These are phyloP conservation scores for Pestalotiopsis sp. DNA, from an alignment of 2,329 filamentous ascomycete species.

Conservation along the genomic window DNA sequence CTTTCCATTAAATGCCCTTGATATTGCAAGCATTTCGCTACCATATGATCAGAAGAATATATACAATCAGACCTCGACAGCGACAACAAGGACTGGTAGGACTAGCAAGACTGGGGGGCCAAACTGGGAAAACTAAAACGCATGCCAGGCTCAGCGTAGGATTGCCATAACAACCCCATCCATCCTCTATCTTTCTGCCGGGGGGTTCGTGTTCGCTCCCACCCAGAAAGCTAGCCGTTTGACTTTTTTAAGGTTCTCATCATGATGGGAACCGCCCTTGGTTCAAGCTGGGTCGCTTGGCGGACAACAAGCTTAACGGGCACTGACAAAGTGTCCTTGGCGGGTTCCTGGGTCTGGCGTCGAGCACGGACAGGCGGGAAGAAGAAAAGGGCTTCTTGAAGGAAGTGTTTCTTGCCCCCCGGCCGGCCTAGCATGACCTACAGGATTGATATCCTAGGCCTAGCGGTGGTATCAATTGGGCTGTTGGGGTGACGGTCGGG, in stretches of 20 bases:
- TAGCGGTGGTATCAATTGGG: no score
- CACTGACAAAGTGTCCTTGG: background rate
- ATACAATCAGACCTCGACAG: background rate
- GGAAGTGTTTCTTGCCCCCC: background rate
- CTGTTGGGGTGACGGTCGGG: background rate
- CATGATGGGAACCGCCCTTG: background rate
- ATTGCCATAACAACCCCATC: background rate
- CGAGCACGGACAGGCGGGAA: background rate
- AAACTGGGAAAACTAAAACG: constrained; percentile 2
- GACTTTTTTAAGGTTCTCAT: background rate
- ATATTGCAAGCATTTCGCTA: background rate
- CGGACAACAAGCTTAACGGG: background rate
- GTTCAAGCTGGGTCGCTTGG: background rate
- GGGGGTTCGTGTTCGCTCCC: background rate
- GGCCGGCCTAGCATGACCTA: background rate
- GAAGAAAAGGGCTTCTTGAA: background rate
- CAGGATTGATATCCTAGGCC: background rate
- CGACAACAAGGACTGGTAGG: background rate
- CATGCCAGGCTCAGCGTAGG: background rate
- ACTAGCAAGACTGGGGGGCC: background rate
- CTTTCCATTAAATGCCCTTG: background rate
- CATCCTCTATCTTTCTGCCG: background rate
- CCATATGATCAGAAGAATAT: background rate
- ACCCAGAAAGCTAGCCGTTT: background rate
- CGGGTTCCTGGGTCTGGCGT: background rate